Percentiles rank a stretch among this genome's conserved stretches.
Conservation (phyloP, 306 rosid genomes). For the Sechiopsis laciniata region DNA sequence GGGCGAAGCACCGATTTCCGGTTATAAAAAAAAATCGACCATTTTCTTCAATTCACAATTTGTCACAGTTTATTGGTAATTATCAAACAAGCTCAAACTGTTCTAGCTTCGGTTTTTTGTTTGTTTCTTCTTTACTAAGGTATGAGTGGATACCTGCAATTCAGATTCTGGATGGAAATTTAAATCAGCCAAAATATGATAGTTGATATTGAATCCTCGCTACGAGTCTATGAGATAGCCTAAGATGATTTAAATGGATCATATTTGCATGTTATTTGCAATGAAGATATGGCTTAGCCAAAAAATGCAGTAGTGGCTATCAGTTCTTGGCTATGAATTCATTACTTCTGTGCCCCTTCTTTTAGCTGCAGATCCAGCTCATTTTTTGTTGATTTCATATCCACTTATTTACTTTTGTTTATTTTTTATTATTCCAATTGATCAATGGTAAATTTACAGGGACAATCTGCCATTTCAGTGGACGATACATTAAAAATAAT, state of each 20-base stretch:
- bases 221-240: not conserved
- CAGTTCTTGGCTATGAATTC: not conserved
- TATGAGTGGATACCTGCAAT: not conserved
- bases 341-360: too few species aligned
- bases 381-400: slow-evolving; percentile 1
- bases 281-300: not conserved
- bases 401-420: too few species aligned
- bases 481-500: slow-evolving; percentile 96
- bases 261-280: not conserved
- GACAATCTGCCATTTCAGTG: slow-evolving; percentile 85
- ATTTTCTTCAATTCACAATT: too few species aligned
- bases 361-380: too few species aligned
- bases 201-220: not conserved
- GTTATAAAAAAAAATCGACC: too few species aligned
- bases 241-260: not conserved
- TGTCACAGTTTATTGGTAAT: not conserved
- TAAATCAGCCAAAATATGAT: not conserved
- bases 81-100: not conserved
- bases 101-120: not conserved
- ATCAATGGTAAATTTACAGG: slow-evolving; percentile 36
- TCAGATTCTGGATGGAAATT: not conserved
- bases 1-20: too few species aligned
- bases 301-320: not conserved
- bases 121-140: not conserved
- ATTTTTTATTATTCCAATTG: not conserved